phyloP scores from a whole-genome alignment of 2,329 filamentous ascomycete species.

The Emericellopsis atlantica region DNA sequence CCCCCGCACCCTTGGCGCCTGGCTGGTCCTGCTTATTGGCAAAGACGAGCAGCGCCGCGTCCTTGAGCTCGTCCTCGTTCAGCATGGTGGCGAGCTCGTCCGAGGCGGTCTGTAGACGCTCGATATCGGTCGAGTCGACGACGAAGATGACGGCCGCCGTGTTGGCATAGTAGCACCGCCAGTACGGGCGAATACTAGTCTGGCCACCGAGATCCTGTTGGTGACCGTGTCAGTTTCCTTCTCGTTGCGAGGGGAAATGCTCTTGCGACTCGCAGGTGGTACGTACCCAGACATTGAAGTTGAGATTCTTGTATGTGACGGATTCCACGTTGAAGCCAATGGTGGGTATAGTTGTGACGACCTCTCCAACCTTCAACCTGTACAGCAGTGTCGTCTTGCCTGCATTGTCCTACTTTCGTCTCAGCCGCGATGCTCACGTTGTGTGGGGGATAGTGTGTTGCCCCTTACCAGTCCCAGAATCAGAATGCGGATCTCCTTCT shows the following conservation, averaged over 20 bases:
- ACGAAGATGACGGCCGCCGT: conserved; percentile 98
- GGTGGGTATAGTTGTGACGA: conserved; percentile 97
- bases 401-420: conserved; percentile 72
- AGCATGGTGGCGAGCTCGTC: conserved; percentile 93
- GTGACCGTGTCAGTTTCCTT: conserved; percentile 5
- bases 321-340: conserved; percentile 99
- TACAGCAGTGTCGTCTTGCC: conserved; percentile 97
- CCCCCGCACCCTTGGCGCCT: conserved; percentile 87
- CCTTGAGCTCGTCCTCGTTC: conserved; percentile 90
- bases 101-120: conserved; percentile 80
- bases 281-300: conserved; percentile 95
- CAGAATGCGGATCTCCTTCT: conserved; percentile 96
- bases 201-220: conserved; percentile 80
- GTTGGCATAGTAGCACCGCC: conserved; percentile 98
- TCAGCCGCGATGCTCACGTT: too few species aligned
- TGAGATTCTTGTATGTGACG: conserved; percentile 94
- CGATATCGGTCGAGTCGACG: conserved; percentile 95
- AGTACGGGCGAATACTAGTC: conserved; percentile 97
- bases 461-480: conserved; percentile 72
- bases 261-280: not conserved
- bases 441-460: too few species aligned
- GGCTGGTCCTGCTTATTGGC: conserved; percentile 99
- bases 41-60: conserved; percentile 86
- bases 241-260: not conserved
- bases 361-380: conserved; percentile 93